Evolutionary conservation across 176 grass and related monocot genomes (phyloP), one percentile per base, ranked within the genome.

Genomic region (Bromus sterilis): DNA sequence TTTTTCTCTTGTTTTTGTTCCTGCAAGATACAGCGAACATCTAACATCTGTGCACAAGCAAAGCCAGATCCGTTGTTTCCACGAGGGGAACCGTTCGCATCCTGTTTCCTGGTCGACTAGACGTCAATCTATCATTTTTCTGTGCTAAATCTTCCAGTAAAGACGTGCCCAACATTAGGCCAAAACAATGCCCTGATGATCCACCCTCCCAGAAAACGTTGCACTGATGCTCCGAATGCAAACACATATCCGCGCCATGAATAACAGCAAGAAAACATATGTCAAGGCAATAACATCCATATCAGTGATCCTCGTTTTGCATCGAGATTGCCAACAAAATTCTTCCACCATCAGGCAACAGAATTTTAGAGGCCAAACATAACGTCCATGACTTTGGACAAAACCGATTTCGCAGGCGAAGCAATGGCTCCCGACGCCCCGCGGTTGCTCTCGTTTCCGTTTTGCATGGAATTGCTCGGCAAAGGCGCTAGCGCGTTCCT

Each of bases 301-400:
- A 69, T 21, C 59, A 39, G 20, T 21, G 30, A 68, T 68, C 36
- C 48, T 25, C 74, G 53, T 26, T 72, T 73, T 55, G 3, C 40
- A 35, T 36, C 49, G 36, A 24, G 66, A 18, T 41, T 37, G n/a
- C 49, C 30, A 53, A 49, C 42, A 49, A 82, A 65, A 4, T 28
- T 41, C 10, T 37, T 8, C 24, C 2, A 24, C 25, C 35, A 58
- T 10, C 11, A 20, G 9, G 51, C 25, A 25, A 37, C 6, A 23
- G 18, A 32, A 4, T 28, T 91, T 91, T 84, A 98, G 24, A 98
- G 82, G 65, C 96, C 93, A 77, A 99, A 95, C 87, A 99, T 90
- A 61, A 99, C 75, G 72, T 99, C 96, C 76, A 99, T 83, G 25
- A 91, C 91, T 86, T 93, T 91, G 71, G 96, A 93, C 46, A 93